Conservation (phyloP, 345 rosid species). For the Lepidium sativum region DNA sequence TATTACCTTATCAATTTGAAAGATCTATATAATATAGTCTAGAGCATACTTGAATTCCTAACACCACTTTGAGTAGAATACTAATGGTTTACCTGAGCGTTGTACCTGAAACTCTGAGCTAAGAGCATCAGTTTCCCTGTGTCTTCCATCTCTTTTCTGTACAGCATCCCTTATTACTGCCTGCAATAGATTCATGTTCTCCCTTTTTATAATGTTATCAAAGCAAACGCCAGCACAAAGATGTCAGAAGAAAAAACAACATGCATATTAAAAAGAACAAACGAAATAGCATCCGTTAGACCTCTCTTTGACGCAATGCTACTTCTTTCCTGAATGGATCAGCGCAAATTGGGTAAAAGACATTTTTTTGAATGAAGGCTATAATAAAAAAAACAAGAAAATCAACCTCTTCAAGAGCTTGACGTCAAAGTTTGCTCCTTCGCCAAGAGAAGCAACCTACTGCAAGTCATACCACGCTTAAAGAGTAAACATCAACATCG, state of each 20-base stretch:
- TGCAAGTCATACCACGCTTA: conserved; percentile 7
- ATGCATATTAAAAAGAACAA: neutral
- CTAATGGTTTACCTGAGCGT: conserved; percentile 1
- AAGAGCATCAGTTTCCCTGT: conserved; percentile 59
- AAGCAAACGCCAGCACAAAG: neutral
- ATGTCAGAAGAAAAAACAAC: neutral
- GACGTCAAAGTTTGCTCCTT: conserved; percentile 84
- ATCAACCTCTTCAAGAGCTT: conserved; percentile 73
- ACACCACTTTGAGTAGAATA: neutral
- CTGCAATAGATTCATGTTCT: conserved; percentile 31
- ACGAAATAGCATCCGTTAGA: conserved; percentile 2
- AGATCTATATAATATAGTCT: neutral
- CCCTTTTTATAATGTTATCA: neutral
- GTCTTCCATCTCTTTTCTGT: conserved; percentile 62
- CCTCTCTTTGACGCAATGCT: conserved; percentile 86
- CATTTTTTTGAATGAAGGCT: neutral
- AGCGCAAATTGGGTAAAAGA: neutral
- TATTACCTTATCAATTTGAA: conserved; percentile 1
- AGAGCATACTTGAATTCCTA: neutral
- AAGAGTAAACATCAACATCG: conserved; percentile 3
- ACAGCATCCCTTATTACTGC: conserved; percentile 83
- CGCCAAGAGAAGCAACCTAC: conserved; percentile 91
- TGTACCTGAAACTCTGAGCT: conserved; percentile 70
- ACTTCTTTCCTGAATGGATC: conserved; percentile 68
- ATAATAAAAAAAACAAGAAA: neutral